Evolutionary conservation across 176 grass and related monocot genomes (phyloP), one percentile per base, ranked within the genome.

Genomic region (Oryza officinalis): DNA sequence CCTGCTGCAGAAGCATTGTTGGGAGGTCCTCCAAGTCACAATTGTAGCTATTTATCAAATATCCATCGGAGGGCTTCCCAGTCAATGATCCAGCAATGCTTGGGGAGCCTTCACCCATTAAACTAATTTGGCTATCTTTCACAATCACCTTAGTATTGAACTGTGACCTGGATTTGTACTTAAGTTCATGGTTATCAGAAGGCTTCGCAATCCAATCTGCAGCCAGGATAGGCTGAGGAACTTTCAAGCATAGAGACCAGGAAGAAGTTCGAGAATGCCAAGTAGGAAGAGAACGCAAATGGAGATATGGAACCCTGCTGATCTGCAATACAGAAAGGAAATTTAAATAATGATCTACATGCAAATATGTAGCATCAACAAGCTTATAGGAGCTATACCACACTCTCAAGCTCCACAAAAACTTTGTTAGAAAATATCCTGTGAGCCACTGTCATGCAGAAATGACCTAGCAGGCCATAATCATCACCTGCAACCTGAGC

Each of bases 241-340:
- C 80, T 92, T 90, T 98, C 73, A 98, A 88, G 71, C 73, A 91
- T 45, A 98, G 79, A 85, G 88, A 91, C 96, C 91, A 98, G 60
- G 96, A 98, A 72, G 96, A 98, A 28, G 88, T 94, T 67, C 93
- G 80, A 79, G 96, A 98, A 90, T 98, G 96, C 93, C 93, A 92
- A 17, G 96, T 95, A 80, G 89, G 89, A 85, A 92, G 85, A 64
- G 93, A 93, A 41, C 75, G 22, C 44, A 95, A 63, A 81, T 95
- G 87, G 46, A 98, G 80, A 90, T 92, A 98, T 20, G 93, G 87
- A 83, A 98, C 89, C 82, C 87, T 88, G 72, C 89, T 95, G 76
- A 98, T 83, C 93, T 98, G 89, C 69, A 93, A 77, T 77, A 45
- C 43, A 54, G 54, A 67, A 86, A 75, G 6, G n/a, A 65, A 74